phyloP scores from a whole-genome alignment of 1,284 basidiomycete species.

The Leccinum subatratum region DNA sequence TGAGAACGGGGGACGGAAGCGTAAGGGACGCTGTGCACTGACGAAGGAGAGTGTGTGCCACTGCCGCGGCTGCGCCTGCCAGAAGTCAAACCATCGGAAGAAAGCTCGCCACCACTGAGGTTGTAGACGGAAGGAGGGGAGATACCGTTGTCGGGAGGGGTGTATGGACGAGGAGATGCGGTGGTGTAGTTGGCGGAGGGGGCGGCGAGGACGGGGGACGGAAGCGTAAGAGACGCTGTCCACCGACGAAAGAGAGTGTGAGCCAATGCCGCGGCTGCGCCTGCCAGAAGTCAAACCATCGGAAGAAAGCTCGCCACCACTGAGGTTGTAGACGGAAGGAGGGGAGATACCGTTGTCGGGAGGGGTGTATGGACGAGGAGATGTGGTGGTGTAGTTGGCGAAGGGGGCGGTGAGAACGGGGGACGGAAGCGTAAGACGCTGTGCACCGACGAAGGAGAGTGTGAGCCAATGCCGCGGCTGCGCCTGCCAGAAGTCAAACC shows the following conservation, averaged over 20 bases:
- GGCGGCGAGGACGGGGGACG: constrained; percentile 65
- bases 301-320: constrained; percentile 64
- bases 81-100: constrained; percentile 62
- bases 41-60: constrained; percentile 58
- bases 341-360: constrained; percentile 65
- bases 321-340: constrained; percentile 63
- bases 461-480: constrained; percentile 61
- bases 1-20: constrained; percentile 64
- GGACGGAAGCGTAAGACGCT: constrained; percentile 55
- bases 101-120: constrained; percentile 63
- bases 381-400: constrained; percentile 45
- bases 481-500: constrained; percentile 57
- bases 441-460: constrained; percentile 51
- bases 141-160: constrained; percentile 61
- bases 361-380: constrained; percentile 66
- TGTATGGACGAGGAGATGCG: constrained; percentile 61
- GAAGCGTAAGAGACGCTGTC: constrained; percentile 49
- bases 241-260: constrained; percentile 53
- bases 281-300: constrained; percentile 61
- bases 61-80: constrained; percentile 63
- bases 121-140: constrained; percentile 68
- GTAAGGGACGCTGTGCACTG: constrained; percentile 43
- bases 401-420: constrained; percentile 57
- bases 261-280: constrained; percentile 62
- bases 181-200: constrained; percentile 41